Base-by-base conservation (phyloP, 768 basidiomycete species). In the Termitomyces sp. region DNA sequence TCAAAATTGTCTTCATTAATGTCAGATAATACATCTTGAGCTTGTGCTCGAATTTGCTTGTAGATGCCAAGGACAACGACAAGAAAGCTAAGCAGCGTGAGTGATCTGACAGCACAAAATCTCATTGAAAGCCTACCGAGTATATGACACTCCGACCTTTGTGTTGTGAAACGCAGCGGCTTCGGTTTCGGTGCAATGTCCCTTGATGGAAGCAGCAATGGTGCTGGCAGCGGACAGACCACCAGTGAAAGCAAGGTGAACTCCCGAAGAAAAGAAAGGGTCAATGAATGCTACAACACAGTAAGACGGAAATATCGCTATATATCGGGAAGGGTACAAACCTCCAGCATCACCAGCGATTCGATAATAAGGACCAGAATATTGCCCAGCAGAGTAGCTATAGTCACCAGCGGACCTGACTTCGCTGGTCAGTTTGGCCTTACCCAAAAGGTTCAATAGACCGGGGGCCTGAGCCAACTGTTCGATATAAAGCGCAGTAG, bases 341-440 rank as follows among this genome's bases (percentile, higher is more conserved):
- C 77, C 70, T 38, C 70, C 76, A 35, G 78, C 78, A 63, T 79
- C 77, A 2, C 78, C 78, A 48, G 73, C 69, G 13, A 78, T 52
- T 2, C 36, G 51, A 28, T 52, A 52, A 26, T 18, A 16, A 28
- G 36, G 51, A 14, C 51, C 51, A 6, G 51, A 20, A n/a, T 38
- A 40, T 23, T 9, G 35, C 2, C 20, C 38, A 14, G 51, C 51
- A 3, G 36, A 52, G 16, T 38, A 38, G 16, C 51, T 52, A 23
- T 53, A 53, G 51, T 40, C 38, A 5, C 12, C 36, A 8, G 51
- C 23, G 3, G 49, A 50, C 33, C 20, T 50, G n/a, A 50, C 20
- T 50, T 50, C 32, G n/a, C 49, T 50, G 32, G 12, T 33, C 32
- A 50, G 32, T 50, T 20, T 5, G 12, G 49, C 49, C 1, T 35